Conservation (phyloP, 768 basidiomycete species). For the Harrya chromipes region DNA sequence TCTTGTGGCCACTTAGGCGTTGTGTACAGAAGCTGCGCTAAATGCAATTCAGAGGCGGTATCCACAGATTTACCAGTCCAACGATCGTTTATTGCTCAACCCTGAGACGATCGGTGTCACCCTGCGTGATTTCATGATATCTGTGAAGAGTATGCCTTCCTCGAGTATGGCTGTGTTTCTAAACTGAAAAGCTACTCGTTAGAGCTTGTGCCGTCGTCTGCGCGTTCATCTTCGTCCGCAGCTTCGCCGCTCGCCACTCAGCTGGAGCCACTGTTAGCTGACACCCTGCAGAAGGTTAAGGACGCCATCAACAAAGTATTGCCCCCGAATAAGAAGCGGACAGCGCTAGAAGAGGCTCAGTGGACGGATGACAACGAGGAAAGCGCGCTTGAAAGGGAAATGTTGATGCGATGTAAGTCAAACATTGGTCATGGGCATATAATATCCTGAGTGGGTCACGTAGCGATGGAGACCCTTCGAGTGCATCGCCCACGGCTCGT, state of each 20-base stretch:
- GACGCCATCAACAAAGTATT: constrained; percentile 67
- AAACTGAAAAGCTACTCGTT: constrained; percentile 6
- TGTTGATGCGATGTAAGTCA: constrained; percentile 74
- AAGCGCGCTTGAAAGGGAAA: constrained; percentile 85
- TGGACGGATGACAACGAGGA: constrained; percentile 80
- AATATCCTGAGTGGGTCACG: constrained; percentile 5
- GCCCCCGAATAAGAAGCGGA: constrained; percentile 77
- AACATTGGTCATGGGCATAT: not conserved
- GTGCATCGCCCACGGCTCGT: constrained; percentile 88
- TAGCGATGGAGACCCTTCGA: constrained; percentile 89
- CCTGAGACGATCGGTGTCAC: constrained; percentile 83
- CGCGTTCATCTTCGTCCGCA: constrained; percentile 82
- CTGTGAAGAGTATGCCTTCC: constrained; percentile 78
- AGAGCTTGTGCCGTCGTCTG: constrained; percentile 96
- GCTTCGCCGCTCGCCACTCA: constrained; percentile 85
- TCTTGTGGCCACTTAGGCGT: constrained; percentile 48
- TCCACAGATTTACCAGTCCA: constrained; percentile 95
- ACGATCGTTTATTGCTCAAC: constrained; percentile 78
- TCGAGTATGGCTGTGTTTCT: not conserved
- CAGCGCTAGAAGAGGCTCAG: constrained; percentile 91
- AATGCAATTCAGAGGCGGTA: constrained; percentile 96
- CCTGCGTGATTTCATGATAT: constrained; percentile 94
- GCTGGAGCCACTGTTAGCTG: constrained; percentile 71
- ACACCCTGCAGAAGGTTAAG: constrained; percentile 70
- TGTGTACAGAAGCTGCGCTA: constrained; percentile 95